Evolutionary conservation across 306 rosid species (phyloP), one percentile per base, ranked within the genome.

Genomic region (Fagus crenata): DNA sequence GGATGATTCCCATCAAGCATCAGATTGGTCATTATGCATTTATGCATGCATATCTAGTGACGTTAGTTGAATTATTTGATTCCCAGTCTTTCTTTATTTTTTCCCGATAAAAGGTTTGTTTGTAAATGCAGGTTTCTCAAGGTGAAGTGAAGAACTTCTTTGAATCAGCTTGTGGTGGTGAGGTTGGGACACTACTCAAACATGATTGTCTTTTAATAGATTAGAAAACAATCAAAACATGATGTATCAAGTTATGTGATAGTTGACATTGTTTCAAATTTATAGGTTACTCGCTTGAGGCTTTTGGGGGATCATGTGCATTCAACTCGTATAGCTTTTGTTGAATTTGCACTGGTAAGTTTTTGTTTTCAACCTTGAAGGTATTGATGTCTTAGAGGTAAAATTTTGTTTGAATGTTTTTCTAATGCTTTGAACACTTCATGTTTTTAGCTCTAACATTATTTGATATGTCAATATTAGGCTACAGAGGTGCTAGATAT

Each of bases 241-340:
- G 78, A 77, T 77, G 69, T 79, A 18, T 33, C 54, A 76, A 33
- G 42, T 49, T 7, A 33, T 49, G 55, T 69, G 31, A 73, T 75
- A 56, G 43, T 54, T 72, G 65, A 75, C 75, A 17, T 51, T 32
- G 9, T 49, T 84, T 42, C 31, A 67, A 49, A 60, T 67, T 76
- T 70, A 49, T 72, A 95, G 99, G 97, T 95, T 81, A 89, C 89
- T 1, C 97, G 99, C 81, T 74, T 95, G 92, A 95, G 99, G 96
- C 89, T 95, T 84, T 87, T 95, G 86, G 99, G 99, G 63, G 99
- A 95, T 85, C 95, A 90, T 77, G 90, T 88, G 88, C 99, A 95
- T 81, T 89, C 96, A 65, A 95, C 99, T 53, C 97, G 99, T 81
- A 92, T 95, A 86, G 99, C 97, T 82, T 95, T 95, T 82, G 99